phyloP scores from a whole-genome alignment of 768 basidiomycete species.

The Trichaptum fuscoviolaceum region DNA sequence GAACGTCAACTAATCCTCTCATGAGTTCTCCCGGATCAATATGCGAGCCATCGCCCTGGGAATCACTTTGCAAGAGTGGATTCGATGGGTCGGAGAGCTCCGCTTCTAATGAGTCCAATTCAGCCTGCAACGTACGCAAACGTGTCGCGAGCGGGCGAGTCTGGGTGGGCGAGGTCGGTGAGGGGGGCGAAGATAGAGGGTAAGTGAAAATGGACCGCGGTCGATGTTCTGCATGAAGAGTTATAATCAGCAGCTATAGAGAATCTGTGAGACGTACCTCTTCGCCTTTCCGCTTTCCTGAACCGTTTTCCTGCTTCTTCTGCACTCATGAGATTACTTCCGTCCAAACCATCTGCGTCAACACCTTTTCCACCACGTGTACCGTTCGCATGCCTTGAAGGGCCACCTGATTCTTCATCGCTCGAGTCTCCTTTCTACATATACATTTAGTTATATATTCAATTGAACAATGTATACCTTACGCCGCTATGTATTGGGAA shows the following conservation, averaged over 20 bases:
- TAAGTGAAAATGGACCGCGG: conserved; percentile 55
- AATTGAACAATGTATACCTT: conserved; percentile 21
- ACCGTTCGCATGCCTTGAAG: conserved; percentile 28
- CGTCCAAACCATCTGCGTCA: conserved; percentile 43
- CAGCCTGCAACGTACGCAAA: conserved; percentile 64
- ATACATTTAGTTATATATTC: conserved; percentile 11
- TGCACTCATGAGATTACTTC: conserved; percentile 53
- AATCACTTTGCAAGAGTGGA: conserved; percentile 54
- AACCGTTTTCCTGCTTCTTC: conserved; percentile 70
- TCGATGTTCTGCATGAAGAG: conserved; percentile 35
- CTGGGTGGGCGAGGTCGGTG: conserved; percentile 27
- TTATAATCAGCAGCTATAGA: neutral
- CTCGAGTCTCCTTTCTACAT: conserved; percentile 55
- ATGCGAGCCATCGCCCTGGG: conserved; percentile 44
- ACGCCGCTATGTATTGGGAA: conserved; percentile 52
- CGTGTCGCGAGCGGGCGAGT: conserved; percentile 51
- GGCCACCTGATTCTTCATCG: conserved; percentile 55
- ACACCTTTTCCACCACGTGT: conserved; percentile 30
- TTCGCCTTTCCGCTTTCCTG: conserved; percentile 61
- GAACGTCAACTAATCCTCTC: conserved; percentile 70
- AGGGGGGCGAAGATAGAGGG: conserved; percentile 53
- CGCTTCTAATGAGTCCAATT: conserved; percentile 72
- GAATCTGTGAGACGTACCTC: conserved; percentile 33
- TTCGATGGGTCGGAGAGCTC: conserved; percentile 82
- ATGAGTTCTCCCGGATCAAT: conserved; percentile 74